A percentile compares a stretch with the other conserved stretches of the same genome.
Evolutionary conservation across 331 rosid species (phyloP).

Genomic region (Arachis monticola): DNA sequence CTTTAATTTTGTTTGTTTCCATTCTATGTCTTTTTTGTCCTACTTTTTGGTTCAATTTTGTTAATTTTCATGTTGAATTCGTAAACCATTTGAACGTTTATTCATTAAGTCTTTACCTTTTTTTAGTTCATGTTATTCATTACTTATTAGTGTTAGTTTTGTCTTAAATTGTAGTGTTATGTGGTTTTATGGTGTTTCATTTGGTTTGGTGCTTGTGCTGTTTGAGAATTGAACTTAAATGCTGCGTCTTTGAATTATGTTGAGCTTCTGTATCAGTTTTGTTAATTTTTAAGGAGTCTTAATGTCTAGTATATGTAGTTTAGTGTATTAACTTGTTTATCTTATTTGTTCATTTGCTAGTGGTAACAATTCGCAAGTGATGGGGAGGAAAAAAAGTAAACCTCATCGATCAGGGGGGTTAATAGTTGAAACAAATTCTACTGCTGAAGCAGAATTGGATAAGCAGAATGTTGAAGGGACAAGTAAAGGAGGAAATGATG

Average conservation of each 20-base stretch:
- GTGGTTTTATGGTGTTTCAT: background rate
- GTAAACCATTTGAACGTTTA: slow-evolving; percentile 25
- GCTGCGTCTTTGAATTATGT: background rate
- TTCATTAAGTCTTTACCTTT: slow-evolving; percentile 9
- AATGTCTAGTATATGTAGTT: background rate
- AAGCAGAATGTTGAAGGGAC: slow-evolving; percentile 39
- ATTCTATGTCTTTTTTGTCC: slow-evolving; percentile 20
- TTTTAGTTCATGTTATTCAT: slow-evolving; percentile 2
- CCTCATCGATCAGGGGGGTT: slow-evolving; percentile 74
- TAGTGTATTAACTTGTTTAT: background rate
- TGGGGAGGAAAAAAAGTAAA: slow-evolving; percentile 84
- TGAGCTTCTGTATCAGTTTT: slow-evolving; percentile 22
- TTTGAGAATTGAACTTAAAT: slow-evolving; percentile 24
- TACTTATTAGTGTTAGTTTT: background rate
- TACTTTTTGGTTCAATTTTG: slow-evolving; percentile 20
- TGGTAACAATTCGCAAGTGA: slow-evolving; percentile 48
- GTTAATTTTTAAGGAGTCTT: background rate
- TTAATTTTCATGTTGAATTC: slow-evolving; percentile 32
- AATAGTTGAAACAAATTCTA: slow-evolving; percentile 43
- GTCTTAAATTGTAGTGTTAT: slow-evolving; percentile 14
- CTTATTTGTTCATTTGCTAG: slow-evolving; percentile 20
- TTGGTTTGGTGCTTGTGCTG: slow-evolving; percentile 27
- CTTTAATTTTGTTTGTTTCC: background rate
- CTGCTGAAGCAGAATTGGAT: slow-evolving; percentile 52
- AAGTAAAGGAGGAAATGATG: slow-evolving; percentile 49